Evolutionary conservation across 2,329 filamentous ascomycete species (phyloP).

Genomic region (Sphaerulina populicola): DNA sequence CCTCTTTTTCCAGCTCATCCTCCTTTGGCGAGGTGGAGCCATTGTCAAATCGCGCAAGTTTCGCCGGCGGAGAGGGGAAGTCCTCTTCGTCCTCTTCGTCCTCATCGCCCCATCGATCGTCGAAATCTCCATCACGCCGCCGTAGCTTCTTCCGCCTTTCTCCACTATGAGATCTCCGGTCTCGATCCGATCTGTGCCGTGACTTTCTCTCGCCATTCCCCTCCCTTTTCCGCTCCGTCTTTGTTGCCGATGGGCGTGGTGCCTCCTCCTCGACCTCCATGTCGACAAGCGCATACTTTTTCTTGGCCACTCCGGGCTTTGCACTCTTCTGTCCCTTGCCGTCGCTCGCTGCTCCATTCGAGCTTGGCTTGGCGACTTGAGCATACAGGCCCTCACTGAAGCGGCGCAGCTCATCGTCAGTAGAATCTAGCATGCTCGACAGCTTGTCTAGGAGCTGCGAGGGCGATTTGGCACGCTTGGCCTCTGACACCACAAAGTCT

Average conservation of each 20-base stretch:
- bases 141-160: constrained; percentile 45
- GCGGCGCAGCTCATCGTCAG: constrained; percentile 37
- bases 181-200: constrained; percentile 35
- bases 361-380: constrained; percentile 27
- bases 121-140: constrained; percentile 51
- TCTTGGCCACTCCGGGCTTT: constrained; percentile 35
- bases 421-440: constrained; percentile 45
- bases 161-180: constrained; percentile 27
- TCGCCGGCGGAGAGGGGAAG: constrained; percentile 61
- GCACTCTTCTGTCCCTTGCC: constrained; percentile 10
- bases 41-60: constrained; percentile 61
- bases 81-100: constrained; percentile 46
- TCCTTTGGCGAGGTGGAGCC: constrained; percentile 32
- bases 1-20: constrained; percentile 18
- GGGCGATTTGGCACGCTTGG: constrained; percentile 43
- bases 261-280: constrained; percentile 44
- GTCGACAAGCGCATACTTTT: constrained; percentile 47
- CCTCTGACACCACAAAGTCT: constrained; percentile 51
- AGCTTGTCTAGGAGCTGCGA: constrained; percentile 45
- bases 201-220: constrained; percentile 32
- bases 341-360: constrained; percentile 16
- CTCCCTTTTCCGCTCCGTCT: constrained; percentile 17
- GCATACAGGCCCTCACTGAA: constrained; percentile 44
- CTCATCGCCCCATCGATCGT: constrained; percentile 75
- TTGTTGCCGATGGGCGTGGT: constrained; percentile 13